phyloP scores from a whole-genome alignment of 805 yeast genomes.

The Candida pseudofarinosa region DNA sequence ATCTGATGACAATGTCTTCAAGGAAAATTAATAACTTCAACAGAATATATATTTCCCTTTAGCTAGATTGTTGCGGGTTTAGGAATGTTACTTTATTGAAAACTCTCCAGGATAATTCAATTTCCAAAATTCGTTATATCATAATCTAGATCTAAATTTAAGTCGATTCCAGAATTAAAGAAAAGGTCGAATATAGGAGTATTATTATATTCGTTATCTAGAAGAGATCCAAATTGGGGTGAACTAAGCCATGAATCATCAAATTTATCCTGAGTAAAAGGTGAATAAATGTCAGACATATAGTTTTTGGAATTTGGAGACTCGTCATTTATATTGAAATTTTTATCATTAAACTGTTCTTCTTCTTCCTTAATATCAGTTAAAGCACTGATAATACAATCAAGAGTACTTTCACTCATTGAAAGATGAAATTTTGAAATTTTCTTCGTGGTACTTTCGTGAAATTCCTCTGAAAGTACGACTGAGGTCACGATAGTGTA shows the following conservation, averaged over 20 bases:
- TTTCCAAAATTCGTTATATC: too few relatives aligned
- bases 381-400: neutral
- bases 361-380: neutral
- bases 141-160: neutral
- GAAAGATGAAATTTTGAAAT: neutral
- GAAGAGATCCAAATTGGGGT: neutral
- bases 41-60: too few relatives aligned
- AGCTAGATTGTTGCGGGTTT: too few relatives aligned
- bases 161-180: neutral
- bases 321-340: too few relatives aligned
- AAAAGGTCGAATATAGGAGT: neutral
- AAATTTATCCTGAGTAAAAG: too few relatives aligned
- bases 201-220: neutral
- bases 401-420: neutral
- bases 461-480: neutral
- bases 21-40: too few relatives aligned
- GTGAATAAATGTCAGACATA: too few relatives aligned
- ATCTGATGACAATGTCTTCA: too few relatives aligned
- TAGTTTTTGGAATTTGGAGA: too few relatives aligned
- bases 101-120: too few relatives aligned
- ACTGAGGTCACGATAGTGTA: conserved; percentile 38
- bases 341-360: too few relatives aligned
- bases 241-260: neutral
- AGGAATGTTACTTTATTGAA: too few relatives aligned
- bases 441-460: neutral